These are phyloP conservation scores for Scleroderma citrinum DNA, from an alignment of 768 basidiomycete species.

Conservation along the genomic window DNA sequence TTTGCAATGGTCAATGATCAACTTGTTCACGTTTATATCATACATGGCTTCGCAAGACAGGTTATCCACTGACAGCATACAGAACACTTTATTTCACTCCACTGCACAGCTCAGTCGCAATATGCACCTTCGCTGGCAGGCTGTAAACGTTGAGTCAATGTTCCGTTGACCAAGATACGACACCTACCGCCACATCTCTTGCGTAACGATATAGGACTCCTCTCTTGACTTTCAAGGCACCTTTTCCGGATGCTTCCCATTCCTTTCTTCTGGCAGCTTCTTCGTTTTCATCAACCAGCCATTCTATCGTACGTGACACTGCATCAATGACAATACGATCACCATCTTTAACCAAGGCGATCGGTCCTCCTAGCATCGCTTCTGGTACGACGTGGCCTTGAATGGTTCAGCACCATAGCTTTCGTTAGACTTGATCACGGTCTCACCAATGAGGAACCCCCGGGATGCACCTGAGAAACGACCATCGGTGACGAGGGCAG, in stretches of 20 bases:
- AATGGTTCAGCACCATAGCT: constrained; percentile 33
- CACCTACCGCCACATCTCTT: constrained; percentile 76
- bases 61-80: too few relatives aligned
- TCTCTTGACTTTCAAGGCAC: constrained; percentile 59
- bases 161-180: constrained; percentile 2
- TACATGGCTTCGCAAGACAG: too few relatives aligned
- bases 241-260: constrained; percentile 67
- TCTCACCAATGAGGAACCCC: constrained; percentile 54
- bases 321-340: constrained; percentile 75
- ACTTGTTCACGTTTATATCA: too few relatives aligned
- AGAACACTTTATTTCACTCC: neutral
- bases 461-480: constrained; percentile 82
- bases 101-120: constrained; percentile 50
- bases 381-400: constrained; percentile 59
- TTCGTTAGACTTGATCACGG: constrained; percentile 13
- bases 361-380: constrained; percentile 78
- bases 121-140: constrained; percentile 80
- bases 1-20: too few relatives aligned
- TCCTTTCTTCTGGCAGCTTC: constrained; percentile 51
- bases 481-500: constrained; percentile 83
- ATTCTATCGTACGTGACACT: constrained; percentile 56
- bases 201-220: constrained; percentile 79
- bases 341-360: constrained; percentile 81
- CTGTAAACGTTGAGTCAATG: constrained; percentile 32
- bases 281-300: constrained; percentile 67